These are phyloP conservation scores for Eucalyptus tenuipes DNA, from an alignment of 345 rosid species.

Conservation along the genomic window DNA sequence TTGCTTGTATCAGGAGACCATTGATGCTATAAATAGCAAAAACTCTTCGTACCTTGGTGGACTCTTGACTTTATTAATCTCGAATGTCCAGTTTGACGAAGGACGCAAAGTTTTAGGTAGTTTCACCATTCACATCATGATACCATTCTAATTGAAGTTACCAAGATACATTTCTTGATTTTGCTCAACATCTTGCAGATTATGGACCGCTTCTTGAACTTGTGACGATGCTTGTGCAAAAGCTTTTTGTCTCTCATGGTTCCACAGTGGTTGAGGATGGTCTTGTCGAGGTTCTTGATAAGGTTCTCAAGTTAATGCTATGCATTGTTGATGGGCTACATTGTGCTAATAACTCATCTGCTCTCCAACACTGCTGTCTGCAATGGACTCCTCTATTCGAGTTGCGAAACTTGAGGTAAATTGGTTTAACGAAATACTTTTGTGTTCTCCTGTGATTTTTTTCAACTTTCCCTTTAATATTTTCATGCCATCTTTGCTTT, in stretches of 20 bases:
- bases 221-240: slow-evolving; percentile 25
- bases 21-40: slow-evolving; percentile 9
- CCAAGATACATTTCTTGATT: not conserved
- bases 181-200: slow-evolving; percentile 27
- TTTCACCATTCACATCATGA: not conserved
- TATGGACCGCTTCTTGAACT: slow-evolving; percentile 33
- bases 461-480: not conserved
- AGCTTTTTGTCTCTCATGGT: slow-evolving; percentile 22
- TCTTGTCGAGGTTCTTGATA: slow-evolving; percentile 35
- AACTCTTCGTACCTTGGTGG: slow-evolving; percentile 25
- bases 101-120: slow-evolving; percentile 43
- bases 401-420: slow-evolving; percentile 52
- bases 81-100: slow-evolving; percentile 31
- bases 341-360: slow-evolving; percentile 13
- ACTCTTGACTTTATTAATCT: slow-evolving; percentile 41
- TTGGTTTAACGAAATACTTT: not conserved
- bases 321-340: slow-evolving; percentile 42
- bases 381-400: slow-evolving; percentile 73
- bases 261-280: slow-evolving; percentile 15
- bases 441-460: not conserved
- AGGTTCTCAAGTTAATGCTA: slow-evolving; percentile 53
- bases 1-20: slow-evolving; percentile 41
- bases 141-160: not conserved
- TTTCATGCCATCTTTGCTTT: not conserved
- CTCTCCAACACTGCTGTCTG: slow-evolving; percentile 18